phyloP scores from a whole-genome alignment of 768 basidiomycete species.

The Suillus sp. region DNA sequence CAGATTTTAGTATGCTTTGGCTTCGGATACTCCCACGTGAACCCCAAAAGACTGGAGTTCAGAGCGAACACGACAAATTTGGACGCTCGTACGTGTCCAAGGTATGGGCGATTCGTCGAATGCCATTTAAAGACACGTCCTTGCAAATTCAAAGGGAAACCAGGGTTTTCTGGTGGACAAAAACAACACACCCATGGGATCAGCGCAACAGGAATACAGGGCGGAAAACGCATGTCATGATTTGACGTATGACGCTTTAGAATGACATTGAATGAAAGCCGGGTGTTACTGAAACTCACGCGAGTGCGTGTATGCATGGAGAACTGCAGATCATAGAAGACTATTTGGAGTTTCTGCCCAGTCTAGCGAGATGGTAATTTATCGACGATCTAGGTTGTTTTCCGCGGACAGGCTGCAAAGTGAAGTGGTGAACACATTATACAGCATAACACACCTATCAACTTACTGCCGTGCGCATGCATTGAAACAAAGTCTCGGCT shows the following conservation, averaged over 20 bases:
- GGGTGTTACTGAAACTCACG: neutral
- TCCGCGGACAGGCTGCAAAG: conserved; percentile 61
- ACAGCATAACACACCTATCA: conserved; percentile 5
- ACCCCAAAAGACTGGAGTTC: conserved; percentile 48
- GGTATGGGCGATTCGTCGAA: conserved; percentile 44
- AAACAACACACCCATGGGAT: neutral
- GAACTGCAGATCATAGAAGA: conserved; percentile 16
- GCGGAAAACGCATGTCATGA: neutral
- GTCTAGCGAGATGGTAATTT: conserved; percentile 86
- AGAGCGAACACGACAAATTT: conserved; percentile 41
- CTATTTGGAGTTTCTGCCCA: conserved; percentile 75
- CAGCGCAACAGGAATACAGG: neutral
- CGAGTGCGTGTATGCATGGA: neutral
- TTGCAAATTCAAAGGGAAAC: conserved; percentile 30
- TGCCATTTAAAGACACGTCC: conserved; percentile 39
- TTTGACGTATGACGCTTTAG: neutral
- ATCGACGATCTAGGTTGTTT: conserved; percentile 76
- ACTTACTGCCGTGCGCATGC: conserved; percentile 86
- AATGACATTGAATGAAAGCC: neutral
- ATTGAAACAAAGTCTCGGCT: conserved; percentile 66
- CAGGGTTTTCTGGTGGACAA: conserved; percentile 29
- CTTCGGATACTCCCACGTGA: no score
- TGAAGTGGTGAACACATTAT: conserved; percentile 6
- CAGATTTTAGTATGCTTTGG: conserved; percentile 56
- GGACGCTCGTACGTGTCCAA: conserved; percentile 45